Conservation (phyloP, 169 alveolate species). For the Cryptosporidium felis region DNA sequence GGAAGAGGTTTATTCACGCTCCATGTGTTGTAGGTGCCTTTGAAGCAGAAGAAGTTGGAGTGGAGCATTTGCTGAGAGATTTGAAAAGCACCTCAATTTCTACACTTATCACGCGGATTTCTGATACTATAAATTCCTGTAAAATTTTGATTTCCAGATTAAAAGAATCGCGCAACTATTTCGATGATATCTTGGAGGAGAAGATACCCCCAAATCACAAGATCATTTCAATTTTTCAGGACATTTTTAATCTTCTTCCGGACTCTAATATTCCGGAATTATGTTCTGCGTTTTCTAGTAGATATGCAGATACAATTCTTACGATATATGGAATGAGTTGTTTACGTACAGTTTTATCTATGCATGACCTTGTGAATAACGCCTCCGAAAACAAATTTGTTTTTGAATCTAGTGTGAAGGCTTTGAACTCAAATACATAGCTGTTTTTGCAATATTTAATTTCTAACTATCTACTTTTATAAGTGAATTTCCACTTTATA, state of each 20-base stretch:
- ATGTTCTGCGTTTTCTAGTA: conserved; percentile 89
- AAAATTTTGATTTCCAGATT: conserved; percentile 76
- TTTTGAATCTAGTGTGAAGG: conserved; percentile 73
- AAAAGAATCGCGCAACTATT: conserved; percentile 78
- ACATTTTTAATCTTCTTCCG: conserved; percentile 94
- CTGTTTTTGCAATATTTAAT: too few species aligned
- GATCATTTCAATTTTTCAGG: conserved; percentile 90
- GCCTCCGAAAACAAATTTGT: conserved; percentile 87
- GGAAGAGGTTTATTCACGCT: conserved; percentile 92
- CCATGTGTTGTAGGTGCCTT: conserved; percentile 95
- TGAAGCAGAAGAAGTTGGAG: conserved; percentile 99
- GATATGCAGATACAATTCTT: conserved; percentile 93
- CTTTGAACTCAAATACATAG: too few species aligned
- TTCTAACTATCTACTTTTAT: too few species aligned
- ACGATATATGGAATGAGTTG: conserved; percentile 91
- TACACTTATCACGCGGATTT: conserved; percentile 87
- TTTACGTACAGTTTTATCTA: conserved; percentile 91
- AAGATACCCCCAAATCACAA: conserved; percentile 86
- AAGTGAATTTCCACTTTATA: too few species aligned
- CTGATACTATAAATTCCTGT: conserved; percentile 78
- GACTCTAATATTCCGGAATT: conserved; percentile 86
- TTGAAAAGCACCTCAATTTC: conserved; percentile 93
- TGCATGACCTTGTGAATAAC: conserved; percentile 94
- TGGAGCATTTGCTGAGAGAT: conserved; percentile 97
- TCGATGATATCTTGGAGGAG: conserved; percentile 82